These are phyloP conservation scores for Ceratocystis alfenasii DNA, from an alignment of 2,329 filamentous ascomycete genomes.

Conservation along the genomic window DNA sequence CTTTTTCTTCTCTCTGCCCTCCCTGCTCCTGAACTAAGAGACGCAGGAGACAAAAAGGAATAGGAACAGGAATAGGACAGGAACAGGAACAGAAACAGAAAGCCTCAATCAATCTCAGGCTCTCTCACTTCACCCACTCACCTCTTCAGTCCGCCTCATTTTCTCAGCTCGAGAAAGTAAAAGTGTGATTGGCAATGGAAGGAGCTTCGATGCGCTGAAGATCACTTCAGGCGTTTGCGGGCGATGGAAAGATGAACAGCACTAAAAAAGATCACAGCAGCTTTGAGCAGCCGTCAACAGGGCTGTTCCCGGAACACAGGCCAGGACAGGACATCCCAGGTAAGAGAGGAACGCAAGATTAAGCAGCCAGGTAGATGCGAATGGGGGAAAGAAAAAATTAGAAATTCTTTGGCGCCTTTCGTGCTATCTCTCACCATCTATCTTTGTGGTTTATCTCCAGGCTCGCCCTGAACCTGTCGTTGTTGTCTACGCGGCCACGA, in stretches of 20 bases:
- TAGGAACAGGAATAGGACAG: too few relatives aligned
- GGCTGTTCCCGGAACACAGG: neutral
- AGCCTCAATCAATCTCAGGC: neutral
- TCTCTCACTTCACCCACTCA: neutral
- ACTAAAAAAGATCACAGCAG: neutral
- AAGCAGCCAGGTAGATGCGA: neutral
- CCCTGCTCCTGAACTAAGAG: too few relatives aligned
- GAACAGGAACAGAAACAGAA: too few relatives aligned
- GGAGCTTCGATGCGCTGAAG: slow-evolving; percentile 7
- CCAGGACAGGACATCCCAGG: neutral
- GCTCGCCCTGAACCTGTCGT: neutral
- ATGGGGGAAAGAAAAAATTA: neutral
- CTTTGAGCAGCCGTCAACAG: neutral
- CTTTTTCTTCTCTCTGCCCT: neutral
- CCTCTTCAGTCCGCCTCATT: neutral
- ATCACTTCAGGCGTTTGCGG: neutral
- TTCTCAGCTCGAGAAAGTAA: slow-evolving; percentile 7
- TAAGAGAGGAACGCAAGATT: neutral
- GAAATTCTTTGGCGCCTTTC: neutral
- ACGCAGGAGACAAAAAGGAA: too few relatives aligned
- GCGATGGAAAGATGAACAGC: neutral
- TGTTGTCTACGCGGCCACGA: neutral
- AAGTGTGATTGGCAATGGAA: slow-evolving; percentile 10
- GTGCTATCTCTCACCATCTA: neutral
- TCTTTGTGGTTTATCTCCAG: neutral